These are phyloP conservation scores for Kodamaea sp. DNA, from an alignment of 1,139 yeast genomes.

Conservation along the genomic window DNA sequence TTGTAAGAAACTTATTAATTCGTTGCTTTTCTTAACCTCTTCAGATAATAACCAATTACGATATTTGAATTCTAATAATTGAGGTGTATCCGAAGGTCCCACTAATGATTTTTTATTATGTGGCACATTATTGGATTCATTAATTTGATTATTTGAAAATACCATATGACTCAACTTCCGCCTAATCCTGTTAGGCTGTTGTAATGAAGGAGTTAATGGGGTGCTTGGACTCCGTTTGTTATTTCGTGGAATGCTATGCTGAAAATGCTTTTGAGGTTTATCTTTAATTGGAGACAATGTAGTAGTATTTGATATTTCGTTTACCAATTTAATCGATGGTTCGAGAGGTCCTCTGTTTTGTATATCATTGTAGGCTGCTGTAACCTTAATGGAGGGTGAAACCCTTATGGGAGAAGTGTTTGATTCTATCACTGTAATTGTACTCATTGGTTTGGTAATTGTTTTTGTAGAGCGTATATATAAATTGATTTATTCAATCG, in stretches of 20 bases:
- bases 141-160: background rate
- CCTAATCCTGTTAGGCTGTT: conserved; percentile 14
- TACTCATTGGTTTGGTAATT: too few species aligned
- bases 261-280: too few species aligned
- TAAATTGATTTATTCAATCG: too few species aligned
- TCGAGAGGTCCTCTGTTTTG: too few species aligned
- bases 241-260: background rate
- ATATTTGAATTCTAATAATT: conserved; percentile 17
- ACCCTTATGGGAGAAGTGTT: background rate
- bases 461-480: too few species aligned
- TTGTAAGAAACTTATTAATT: conserved; percentile 17
- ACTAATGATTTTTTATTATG: conserved; percentile 1
- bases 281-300: too few species aligned
- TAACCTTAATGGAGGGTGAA: conserved; percentile 1
- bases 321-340: too few species aligned
- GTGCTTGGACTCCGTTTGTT: conserved; percentile 24
- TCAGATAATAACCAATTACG: conserved; percentile 19
- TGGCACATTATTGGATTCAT: background rate
- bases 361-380: too few species aligned
- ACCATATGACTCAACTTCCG: conserved; percentile 11
- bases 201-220: conserved; percentile 20
- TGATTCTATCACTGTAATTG: too few species aligned
- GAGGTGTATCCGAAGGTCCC: conserved; percentile 8
- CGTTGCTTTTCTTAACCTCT: conserved; percentile 14
- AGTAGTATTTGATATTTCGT: too few species aligned